Base-by-base conservation (phyloP, 169 alveolate genomes). In the Blepharisma undulans region DNA sequence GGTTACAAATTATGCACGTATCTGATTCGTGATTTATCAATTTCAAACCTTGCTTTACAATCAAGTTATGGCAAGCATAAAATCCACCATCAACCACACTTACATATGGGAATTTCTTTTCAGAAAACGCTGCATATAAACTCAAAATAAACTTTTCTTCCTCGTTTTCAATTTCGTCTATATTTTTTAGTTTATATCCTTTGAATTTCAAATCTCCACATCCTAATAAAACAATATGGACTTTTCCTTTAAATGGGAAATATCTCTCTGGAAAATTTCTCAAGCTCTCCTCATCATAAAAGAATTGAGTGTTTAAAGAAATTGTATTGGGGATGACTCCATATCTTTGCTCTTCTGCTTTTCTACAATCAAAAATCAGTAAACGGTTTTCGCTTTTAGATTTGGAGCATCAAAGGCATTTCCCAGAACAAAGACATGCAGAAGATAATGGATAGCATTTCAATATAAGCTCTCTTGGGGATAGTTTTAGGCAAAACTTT, bases 31-130 rank as follows among this genome's bases (percentile, higher is more conserved):
- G 72, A 10, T 33, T 29, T 29, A 79, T 25, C 0, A 25, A 72
- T 29, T 79, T 79, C 34, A 29, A 30, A n/a, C 30, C 60, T 29
- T 30, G 30, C 72, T 27, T 32, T 84, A n/a, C 27, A 25, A 27
- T 22, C n/a, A 92, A 71, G 8, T 80, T 90, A 32, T 92, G 94
- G 59, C 91, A 66, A 0, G 33, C 36, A 22, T 71, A 25, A 80
- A 84, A 92, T 25, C 94, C 94, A 2, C 92, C 92, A 4, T 92
- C 92, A 1, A 92, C 80, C 19, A 88, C 78, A 48, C 92, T 80
- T n/a, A 91, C 32, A 76, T 91, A 85, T 12, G 87, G 92, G 71
- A 91, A 91, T 76, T 74, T 32, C 22, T 48, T 76, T 66, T 30
- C 34, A 4, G 21, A 36, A 79, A 91, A 91, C 10, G 36, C 80